Evolutionary conservation across 805 yeast genomes (phyloP).

Genomic region (Schwanniomyces yamadae): DNA sequence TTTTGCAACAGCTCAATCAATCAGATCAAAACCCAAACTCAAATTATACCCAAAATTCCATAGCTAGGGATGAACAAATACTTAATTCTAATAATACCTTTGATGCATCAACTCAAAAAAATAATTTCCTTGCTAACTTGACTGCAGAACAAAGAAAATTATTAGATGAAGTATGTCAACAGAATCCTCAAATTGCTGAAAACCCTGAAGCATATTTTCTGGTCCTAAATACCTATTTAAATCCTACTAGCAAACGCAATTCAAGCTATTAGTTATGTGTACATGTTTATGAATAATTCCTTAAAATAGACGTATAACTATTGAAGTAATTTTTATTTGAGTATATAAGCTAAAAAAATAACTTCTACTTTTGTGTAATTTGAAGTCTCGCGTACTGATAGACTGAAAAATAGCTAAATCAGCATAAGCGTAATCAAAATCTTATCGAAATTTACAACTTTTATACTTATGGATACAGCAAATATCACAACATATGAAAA

Average conservation of each 20-base stretch:
- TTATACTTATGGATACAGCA: too few species aligned
- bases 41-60: background rate
- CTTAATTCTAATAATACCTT: background rate
- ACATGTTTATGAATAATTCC: too few species aligned
- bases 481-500: background rate
- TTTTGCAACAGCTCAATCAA: constrained; percentile 26
- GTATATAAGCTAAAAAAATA: too few species aligned
- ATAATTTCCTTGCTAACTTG: constrained; percentile 3
- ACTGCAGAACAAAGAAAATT: constrained; percentile 4
- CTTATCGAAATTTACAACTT: too few species aligned
- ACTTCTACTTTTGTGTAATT: too few species aligned
- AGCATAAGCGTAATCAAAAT: too few species aligned
- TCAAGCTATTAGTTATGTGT: background rate
- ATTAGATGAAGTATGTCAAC: constrained; percentile 6
- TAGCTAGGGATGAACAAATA: too few species aligned
- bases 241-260: background rate
- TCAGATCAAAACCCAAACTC: background rate
- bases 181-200: constrained; percentile 8
- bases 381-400: too few species aligned
- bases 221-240: constrained; percentile 6
- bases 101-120: background rate
- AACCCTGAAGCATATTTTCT: constrained; percentile 8
- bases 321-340: too few species aligned
- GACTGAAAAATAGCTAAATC: too few species aligned
- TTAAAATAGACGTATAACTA: too few species aligned